These are phyloP conservation scores for Deakozyma indianensis DNA, from an alignment of 805 yeast genomes.

Conservation along the genomic window DNA sequence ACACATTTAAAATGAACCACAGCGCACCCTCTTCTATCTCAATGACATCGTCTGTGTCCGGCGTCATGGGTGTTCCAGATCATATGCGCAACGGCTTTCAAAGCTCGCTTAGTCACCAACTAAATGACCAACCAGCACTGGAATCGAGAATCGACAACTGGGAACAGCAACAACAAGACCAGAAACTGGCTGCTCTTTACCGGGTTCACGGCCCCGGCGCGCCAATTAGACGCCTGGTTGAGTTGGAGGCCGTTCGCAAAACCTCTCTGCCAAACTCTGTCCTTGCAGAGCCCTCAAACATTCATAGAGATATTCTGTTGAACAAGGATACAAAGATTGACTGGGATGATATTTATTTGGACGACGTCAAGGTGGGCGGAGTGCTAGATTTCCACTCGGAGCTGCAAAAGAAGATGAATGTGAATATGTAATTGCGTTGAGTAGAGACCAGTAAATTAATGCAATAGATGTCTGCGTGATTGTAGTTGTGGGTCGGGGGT, in stretches of 20 bases:
- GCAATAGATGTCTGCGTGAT: too few species aligned
- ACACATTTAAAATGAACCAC: neutral
- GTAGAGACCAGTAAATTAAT: slow-evolving; percentile 1
- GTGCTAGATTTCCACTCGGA: slow-evolving; percentile 53
- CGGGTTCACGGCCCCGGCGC: slow-evolving; percentile 85
- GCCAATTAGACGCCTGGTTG: slow-evolving; percentile 88
- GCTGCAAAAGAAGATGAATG: slow-evolving; percentile 42
- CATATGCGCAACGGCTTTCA: slow-evolving; percentile 1
- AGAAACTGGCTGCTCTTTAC: slow-evolving; percentile 64
- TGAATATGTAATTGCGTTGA: neutral
- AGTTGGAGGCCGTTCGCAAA: slow-evolving; percentile 52
- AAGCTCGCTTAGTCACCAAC: slow-evolving; percentile 14
- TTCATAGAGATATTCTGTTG: slow-evolving; percentile 65
- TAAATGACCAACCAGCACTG: slow-evolving; percentile 52
- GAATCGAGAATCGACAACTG: slow-evolving; percentile 63
- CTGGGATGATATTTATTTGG: slow-evolving; percentile 86
- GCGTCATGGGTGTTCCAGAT: neutral
- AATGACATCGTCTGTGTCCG: neutral
- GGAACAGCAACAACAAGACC: slow-evolving; percentile 61
- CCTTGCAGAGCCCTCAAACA: slow-evolving; percentile 40
- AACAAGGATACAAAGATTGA: slow-evolving; percentile 68
- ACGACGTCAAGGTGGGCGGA: slow-evolving; percentile 4
- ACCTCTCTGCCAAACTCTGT: slow-evolving; percentile 49
- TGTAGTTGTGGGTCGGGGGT: too few species aligned
- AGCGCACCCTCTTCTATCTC: neutral